Evolutionary conservation across 2,329 filamentous ascomycete species (phyloP).

Genomic region (Calonectria pseudoreteaudii): DNA sequence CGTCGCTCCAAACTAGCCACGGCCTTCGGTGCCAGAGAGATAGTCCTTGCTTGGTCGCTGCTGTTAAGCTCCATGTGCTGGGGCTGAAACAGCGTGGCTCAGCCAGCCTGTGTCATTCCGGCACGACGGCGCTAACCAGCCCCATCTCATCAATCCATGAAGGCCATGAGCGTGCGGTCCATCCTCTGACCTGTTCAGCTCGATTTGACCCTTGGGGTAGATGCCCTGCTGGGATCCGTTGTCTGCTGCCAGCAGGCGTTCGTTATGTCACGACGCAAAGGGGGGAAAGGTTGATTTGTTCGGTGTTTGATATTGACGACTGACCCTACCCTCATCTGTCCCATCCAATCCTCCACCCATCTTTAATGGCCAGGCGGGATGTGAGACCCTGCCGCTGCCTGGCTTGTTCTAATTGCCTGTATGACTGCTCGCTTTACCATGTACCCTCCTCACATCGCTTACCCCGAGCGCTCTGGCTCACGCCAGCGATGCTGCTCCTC

Average conservation of each 20-base stretch:
- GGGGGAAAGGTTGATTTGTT: conserved; percentile 23
- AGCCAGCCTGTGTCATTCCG: conserved; percentile 37
- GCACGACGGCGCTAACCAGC: conserved; percentile 33
- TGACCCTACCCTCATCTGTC: conserved; percentile 18
- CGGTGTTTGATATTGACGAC: conserved; percentile 40
- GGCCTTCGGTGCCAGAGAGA: not conserved
- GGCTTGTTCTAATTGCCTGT: conserved; percentile 7
- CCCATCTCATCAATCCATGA: conserved; percentile 14
- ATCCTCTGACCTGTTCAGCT: conserved; percentile 12
- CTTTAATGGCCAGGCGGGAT: conserved; percentile 10
- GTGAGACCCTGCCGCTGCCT: conserved; percentile 18
- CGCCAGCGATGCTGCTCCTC: not conserved
- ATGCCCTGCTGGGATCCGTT: conserved; percentile 31
- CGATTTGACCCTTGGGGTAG: conserved; percentile 1
- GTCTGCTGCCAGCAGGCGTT: conserved; percentile 27
- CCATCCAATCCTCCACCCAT: conserved; percentile 13
- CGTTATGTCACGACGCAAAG: conserved; percentile 18
- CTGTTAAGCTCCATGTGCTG: conserved; percentile 32
- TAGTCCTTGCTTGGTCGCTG: conserved; percentile 21
- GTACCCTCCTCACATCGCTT: conserved; percentile 1
- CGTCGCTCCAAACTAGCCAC: conserved; percentile 3
- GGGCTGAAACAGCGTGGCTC: conserved; percentile 43
- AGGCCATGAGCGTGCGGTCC: conserved; percentile 3
- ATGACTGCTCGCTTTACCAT: not conserved
- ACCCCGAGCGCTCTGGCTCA: conserved; percentile 4